Conservation (phyloP, 176 grass and related monocot species). For the Eragrostis curvula region DNA sequence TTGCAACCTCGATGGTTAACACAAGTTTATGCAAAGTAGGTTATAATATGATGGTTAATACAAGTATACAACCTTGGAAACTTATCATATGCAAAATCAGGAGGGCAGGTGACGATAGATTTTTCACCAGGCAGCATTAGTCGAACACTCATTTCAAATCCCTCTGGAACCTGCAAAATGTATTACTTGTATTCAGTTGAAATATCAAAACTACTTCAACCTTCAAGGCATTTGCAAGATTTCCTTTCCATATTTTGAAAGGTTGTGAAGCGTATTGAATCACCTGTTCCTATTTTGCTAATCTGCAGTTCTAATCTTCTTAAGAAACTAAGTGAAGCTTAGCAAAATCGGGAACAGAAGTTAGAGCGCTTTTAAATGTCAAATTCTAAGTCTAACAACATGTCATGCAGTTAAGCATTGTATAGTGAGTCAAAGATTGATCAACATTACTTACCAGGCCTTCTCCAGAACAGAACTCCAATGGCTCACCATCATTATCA, state of each 20-base stretch:
- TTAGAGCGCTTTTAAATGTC: background rate
- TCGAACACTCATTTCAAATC: constrained; percentile 97
- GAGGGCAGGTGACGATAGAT: constrained; percentile 80
- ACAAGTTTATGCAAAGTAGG: constrained; percentile 19
- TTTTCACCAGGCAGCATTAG: constrained; percentile 99
- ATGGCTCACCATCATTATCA: constrained; percentile 87
- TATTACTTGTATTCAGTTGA: constrained; percentile 17
- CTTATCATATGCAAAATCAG: constrained; percentile 99
- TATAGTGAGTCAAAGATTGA: constrained; percentile 4
- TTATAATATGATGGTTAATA: constrained; percentile 28
- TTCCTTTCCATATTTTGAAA: background rate
- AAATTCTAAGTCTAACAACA: constrained; percentile 18
- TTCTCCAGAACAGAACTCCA: constrained; percentile 98
- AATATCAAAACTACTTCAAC: constrained; percentile 10
- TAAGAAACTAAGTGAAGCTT: background rate
- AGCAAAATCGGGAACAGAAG: background rate
- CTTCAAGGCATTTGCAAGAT: background rate
- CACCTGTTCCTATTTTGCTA: constrained; percentile 16
- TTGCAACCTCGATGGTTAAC: constrained; percentile 40
- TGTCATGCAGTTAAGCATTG: background rate
- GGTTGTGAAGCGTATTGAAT: background rate
- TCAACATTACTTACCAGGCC: constrained; percentile 65
- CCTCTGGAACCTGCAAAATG: constrained; percentile 82
- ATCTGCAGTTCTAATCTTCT: constrained; percentile 1
- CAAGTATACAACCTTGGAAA: constrained; percentile 71